These are phyloP conservation scores for Leptomonas pyrrhocoris DNA, from an alignment of 208 protist genomes.

Conservation along the genomic window DNA sequence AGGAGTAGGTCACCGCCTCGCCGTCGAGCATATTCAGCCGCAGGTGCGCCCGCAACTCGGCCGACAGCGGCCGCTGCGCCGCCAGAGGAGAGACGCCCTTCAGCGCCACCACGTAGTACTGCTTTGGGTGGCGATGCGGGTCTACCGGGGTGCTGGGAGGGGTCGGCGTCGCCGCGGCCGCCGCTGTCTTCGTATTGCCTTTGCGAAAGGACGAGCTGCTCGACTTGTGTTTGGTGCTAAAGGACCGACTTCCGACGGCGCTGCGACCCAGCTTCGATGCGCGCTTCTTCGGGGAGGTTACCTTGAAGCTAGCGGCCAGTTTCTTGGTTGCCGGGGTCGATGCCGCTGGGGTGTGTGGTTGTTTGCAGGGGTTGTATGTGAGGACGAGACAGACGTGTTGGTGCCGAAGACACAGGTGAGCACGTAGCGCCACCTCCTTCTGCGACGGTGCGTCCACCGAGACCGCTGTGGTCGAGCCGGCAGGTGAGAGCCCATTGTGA, in stretches of 20 bases:
- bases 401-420: not conserved
- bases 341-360: not conserved
- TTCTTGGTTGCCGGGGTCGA: not conserved
- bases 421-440: slow-evolving; percentile 6
- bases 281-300: not conserved
- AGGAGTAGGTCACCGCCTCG: slow-evolving; percentile 36
- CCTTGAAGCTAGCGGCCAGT: not conserved
- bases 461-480: not conserved
- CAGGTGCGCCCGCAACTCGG: slow-evolving; percentile 30
- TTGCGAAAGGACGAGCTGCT: not conserved
- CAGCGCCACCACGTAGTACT: slow-evolving; percentile 20
- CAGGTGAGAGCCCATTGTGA: not conserved
- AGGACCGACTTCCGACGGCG: not conserved
- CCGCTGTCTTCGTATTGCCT: not conserved
- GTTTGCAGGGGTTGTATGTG: slow-evolving; percentile 1
- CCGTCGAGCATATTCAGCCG: slow-evolving; percentile 30
- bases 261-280: not conserved
- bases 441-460: not conserved
- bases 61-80: slow-evolving; percentile 31
- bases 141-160: not conserved
- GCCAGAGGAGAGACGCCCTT: slow-evolving; percentile 25
- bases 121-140: not conserved
- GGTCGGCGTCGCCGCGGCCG: too few species aligned
- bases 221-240: not conserved
- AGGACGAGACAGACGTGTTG: slow-evolving; percentile 13